These are phyloP conservation scores for Pezicula radicicola DNA, from an alignment of 2,329 filamentous ascomycete species.

Conservation along the genomic window DNA sequence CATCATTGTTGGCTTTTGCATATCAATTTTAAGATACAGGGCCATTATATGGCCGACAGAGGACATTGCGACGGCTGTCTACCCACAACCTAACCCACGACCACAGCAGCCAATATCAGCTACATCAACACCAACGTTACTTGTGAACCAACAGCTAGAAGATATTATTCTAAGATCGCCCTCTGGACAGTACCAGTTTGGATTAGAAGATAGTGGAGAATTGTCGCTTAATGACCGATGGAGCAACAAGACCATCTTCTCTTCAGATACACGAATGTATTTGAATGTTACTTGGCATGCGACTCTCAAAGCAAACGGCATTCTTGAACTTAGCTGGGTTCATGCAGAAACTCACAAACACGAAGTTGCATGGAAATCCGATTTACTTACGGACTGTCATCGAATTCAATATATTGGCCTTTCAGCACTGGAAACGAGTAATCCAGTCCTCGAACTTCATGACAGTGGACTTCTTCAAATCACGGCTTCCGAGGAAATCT, in stretches of 20 bases:
- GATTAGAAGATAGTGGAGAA: not conserved
- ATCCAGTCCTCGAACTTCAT: not conserved
- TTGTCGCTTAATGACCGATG: not conserved
- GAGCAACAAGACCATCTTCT: not conserved
- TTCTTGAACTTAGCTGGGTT: not conserved
- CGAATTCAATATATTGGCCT: not conserved
- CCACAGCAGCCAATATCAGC: no score
- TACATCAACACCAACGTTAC: not conserved
- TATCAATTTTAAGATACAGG: no score
- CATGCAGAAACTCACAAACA: not conserved
- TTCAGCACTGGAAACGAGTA: not conserved
- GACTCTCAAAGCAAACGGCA: not conserved
- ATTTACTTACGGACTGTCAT: not conserved
- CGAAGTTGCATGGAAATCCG: not conserved
- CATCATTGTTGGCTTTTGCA: no score
- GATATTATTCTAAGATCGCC: not conserved
- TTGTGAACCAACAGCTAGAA: not conserved
- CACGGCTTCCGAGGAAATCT: not conserved
- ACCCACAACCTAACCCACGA: no score
- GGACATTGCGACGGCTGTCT: no score
- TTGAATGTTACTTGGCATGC: not conserved
- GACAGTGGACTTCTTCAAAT: not conserved
- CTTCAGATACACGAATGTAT: not conserved
- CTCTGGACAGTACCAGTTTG: not conserved
- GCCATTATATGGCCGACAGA: no score